phyloP scores from a whole-genome alignment of 1,284 basidiomycete species.

The Sporisorium scitamineum region DNA sequence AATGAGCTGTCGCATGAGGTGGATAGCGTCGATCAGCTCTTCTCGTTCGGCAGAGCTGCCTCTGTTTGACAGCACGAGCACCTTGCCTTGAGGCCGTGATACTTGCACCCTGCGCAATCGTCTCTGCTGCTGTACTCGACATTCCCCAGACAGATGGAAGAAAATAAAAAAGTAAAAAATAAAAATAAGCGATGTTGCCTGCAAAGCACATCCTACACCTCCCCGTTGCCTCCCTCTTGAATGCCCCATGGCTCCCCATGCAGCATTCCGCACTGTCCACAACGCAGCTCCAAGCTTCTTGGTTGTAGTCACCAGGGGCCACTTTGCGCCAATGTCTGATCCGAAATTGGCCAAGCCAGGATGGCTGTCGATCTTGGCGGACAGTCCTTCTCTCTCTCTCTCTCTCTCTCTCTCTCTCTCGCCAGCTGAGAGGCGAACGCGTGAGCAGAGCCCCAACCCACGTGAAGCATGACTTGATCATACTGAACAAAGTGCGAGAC shows the following conservation, averaged over 20 bases:
- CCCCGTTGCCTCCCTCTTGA: neutral
- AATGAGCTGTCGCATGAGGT: neutral
- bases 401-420: too few relatives aligned
- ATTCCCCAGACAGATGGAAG: neutral
- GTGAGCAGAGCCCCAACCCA: neutral
- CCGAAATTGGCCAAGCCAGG: neutral
- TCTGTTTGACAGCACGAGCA: neutral
- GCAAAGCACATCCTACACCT: neutral
- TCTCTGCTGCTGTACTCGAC: slow-evolving; percentile 1
- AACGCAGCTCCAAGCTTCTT: neutral
- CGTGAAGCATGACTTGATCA: neutral
- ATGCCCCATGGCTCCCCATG: neutral
- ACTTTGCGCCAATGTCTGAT: neutral
- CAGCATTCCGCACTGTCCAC: neutral
- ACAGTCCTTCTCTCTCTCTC: too few relatives aligned
- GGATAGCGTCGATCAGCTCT: neutral
- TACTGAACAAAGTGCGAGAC: neutral
- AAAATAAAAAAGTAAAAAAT: neutral
- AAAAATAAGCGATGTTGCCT: neutral
- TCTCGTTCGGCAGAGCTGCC: neutral
- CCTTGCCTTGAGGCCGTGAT: neutral
- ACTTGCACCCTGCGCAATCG: neutral
- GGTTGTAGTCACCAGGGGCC: neutral
- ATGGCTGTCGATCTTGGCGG: neutral
- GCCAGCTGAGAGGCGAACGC: neutral